phyloP scores from a whole-genome alignment of 257 asterid genomes.

The Pogostemon cablin region DNA sequence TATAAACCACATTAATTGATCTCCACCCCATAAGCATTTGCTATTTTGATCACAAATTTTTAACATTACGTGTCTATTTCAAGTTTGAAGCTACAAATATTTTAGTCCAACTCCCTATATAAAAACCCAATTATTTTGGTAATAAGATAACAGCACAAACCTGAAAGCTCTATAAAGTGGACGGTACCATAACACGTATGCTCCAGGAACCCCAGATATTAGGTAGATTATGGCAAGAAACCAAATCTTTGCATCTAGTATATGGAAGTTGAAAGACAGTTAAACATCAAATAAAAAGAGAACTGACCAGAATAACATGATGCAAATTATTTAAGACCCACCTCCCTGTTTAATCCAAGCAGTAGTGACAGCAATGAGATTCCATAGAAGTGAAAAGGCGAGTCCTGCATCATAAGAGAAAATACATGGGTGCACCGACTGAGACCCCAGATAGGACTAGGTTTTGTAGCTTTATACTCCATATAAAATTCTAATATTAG shows the following conservation, averaged over 20 bases:
- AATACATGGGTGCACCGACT: constrained; percentile 21
- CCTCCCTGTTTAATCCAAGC: constrained; percentile 96
- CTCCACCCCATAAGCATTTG: background rate
- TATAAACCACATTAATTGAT: background rate
- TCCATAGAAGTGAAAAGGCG: constrained; percentile 73
- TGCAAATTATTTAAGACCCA: constrained; percentile 39
- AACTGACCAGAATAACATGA: background rate
- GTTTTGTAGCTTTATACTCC: background rate
- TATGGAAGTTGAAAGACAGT: constrained; percentile 32
- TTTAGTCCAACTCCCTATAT: background rate
- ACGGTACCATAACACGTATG: constrained; percentile 92
- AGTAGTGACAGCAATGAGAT: constrained; percentile 81
- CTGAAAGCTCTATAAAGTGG: constrained; percentile 97
- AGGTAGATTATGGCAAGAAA: constrained; percentile 93
- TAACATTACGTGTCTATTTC: background rate
- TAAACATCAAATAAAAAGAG: constrained; percentile 18
- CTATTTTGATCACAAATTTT: background rate
- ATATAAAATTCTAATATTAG: constrained; percentile 19
- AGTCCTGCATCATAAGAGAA: constrained; percentile 62
- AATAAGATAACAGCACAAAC: constrained; percentile 40
- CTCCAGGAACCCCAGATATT: constrained; percentile 95
- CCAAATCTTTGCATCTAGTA: constrained; percentile 63
- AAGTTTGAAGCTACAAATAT: background rate
- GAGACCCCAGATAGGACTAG: background rate
- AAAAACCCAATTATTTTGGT: constrained; percentile 24